phyloP scores from a whole-genome alignment of 2,329 filamentous ascomycete species.

The Arthroderma sp. region DNA sequence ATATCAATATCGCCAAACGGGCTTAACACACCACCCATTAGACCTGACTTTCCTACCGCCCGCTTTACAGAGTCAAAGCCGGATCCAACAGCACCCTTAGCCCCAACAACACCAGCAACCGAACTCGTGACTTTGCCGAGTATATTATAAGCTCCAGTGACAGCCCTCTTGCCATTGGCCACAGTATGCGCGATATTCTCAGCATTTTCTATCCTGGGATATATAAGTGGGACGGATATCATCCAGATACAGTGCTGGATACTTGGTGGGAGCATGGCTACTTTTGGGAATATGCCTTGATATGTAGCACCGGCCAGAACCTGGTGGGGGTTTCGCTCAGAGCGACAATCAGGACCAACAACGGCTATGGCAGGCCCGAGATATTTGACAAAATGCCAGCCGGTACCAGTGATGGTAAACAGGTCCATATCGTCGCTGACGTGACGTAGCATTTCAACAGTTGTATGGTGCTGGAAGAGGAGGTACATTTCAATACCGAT shows the following conservation, averaged over 20 bases:
- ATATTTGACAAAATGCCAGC: conserved; percentile 98
- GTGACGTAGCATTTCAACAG: conserved; percentile 80
- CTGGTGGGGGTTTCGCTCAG: conserved; percentile 76
- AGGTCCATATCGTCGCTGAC: conserved; percentile 78
- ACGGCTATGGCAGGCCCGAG: conserved; percentile 83
- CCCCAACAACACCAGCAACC: conserved; percentile 87
- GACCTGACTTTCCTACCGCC: conserved; percentile 82
- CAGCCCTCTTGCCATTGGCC: conserved; percentile 87
- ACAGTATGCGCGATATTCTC: conserved; percentile 86
- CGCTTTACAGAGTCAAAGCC: conserved; percentile 94
- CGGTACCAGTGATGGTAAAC: conserved; percentile 92
- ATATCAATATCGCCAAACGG: conserved; percentile 94
- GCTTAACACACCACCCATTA: conserved; percentile 92
- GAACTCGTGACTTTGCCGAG: conserved; percentile 90
- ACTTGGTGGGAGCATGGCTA: conserved; percentile 76
- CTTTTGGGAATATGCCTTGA: conserved; percentile 91
- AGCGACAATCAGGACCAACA: conserved; percentile 80
- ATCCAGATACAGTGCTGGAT: conserved; percentile 98
- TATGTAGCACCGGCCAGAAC: conserved; percentile 95
- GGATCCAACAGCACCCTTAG: conserved; percentile 80
- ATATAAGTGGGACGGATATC: conserved; percentile 79
- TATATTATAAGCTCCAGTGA: conserved; percentile 92
- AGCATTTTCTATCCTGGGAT: conserved; percentile 79
- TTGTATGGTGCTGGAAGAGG: conserved; percentile 96
- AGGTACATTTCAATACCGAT: conserved; percentile 97